A percentile compares a stretch with the other conserved stretches of the same genome.
Conservation (phyloP, 805 yeast genomes). For the Wickerhamomyces sydowiorum region DNA sequence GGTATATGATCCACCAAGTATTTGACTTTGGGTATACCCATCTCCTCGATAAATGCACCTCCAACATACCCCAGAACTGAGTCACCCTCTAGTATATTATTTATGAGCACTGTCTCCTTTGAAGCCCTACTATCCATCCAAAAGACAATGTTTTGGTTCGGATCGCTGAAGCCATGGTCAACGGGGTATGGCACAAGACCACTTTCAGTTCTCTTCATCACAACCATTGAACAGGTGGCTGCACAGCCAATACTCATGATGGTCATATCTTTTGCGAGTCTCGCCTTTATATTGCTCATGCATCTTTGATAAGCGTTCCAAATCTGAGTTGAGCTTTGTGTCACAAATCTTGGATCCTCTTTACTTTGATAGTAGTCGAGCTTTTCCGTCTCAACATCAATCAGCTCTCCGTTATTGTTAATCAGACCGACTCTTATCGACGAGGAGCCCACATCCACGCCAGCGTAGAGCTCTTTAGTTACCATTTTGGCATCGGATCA, state of each 20-base stretch:
- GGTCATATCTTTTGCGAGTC: background rate
- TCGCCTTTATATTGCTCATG: slow-evolving; percentile 8
- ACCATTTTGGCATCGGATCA: background rate
- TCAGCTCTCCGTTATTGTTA: slow-evolving; percentile 13
- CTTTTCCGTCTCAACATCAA: slow-evolving; percentile 8
- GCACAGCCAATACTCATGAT: slow-evolving; percentile 33
- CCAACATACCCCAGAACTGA: slow-evolving; percentile 27
- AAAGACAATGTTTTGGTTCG: slow-evolving; percentile 37
- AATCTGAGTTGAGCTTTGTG: slow-evolving; percentile 39
- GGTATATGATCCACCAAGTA: slow-evolving; percentile 28
- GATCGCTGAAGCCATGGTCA: slow-evolving; percentile 17
- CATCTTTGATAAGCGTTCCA: slow-evolving; percentile 25
- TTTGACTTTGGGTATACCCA: slow-evolving; percentile 50
- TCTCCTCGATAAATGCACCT: slow-evolving; percentile 45
- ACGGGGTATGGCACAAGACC: slow-evolving; percentile 28
- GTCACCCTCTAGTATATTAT: slow-evolving; percentile 8
- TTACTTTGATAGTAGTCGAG: slow-evolving; percentile 20
- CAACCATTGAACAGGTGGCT: slow-evolving; percentile 59
- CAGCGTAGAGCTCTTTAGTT: slow-evolving; percentile 15
- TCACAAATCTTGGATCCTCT: slow-evolving; percentile 20
- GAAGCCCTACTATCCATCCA: slow-evolving; percentile 56
- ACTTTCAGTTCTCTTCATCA: slow-evolving; percentile 22
- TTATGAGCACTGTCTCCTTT: slow-evolving; percentile 26
- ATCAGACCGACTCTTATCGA: slow-evolving; percentile 37
- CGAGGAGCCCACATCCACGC: slow-evolving; percentile 49